Base-by-base conservation (phyloP, 306 rosid species). In the Hippophae rhamnoides region DNA sequence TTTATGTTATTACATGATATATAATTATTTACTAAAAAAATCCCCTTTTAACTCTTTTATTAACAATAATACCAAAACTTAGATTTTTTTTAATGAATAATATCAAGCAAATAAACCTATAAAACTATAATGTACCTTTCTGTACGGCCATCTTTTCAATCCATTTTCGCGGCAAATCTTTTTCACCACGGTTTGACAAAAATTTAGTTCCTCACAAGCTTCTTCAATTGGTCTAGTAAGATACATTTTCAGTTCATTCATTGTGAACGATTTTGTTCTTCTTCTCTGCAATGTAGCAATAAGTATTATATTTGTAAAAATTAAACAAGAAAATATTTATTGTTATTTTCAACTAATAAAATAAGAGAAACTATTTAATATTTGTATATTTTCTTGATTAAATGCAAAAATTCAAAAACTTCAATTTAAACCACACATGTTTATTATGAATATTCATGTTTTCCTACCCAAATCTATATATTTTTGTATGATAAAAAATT, bases 101-200 rank as follows among this genome's bases (percentile, higher is more conserved):
- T 31, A 10, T 13, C 4, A 48, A 11, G 52, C 14, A 7, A 44
- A 60, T 1, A 6, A 5, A 2, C 11, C 23, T 18, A 18, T 18
- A 18, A 18, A 18, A 26, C 6, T 7, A 55, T 9, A 43, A 67
- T 44, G 13, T 10, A 85, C 95, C 95, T 90, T 90, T 76, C 98
- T 79, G 41, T 72, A 43, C 43, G 96, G 98, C 96, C 98, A 90
- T 68, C 95, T 75, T 0, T 13, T 13, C 58, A 90, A 62, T 5
- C 75, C 70, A 26, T 62, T 61, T 53, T 50, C 65, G 10, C 98
- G 92, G 46, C 95, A 85, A 7, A 86, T 68, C 76, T 79, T 85
- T 72, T 90, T 87, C 18, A 90, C 40, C 2, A 76, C 92, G 2
- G 96, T 76, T n/a, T 79, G 72, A 47, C 98, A 81, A 3, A 92